phyloP scores from a whole-genome alignment of 1,139 yeast genomes.

The Blastobotrys raffinosifermentans region DNA sequence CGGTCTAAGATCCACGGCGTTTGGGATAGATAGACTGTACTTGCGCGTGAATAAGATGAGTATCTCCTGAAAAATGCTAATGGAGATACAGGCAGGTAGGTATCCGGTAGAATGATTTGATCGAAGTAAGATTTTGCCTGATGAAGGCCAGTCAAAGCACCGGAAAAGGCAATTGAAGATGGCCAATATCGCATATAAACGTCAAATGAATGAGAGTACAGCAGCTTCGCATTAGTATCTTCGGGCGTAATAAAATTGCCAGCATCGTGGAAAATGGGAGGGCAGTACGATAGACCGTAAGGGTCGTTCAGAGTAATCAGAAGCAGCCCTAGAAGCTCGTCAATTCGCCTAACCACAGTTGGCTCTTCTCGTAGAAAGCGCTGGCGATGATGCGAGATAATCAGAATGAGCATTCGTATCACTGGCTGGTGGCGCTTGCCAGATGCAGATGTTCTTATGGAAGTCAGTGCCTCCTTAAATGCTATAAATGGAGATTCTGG shows the following conservation, averaged over 20 bases:
- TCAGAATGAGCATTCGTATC: not conserved
- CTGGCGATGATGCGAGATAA: not conserved
- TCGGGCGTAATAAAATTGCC: not conserved
- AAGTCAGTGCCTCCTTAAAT: too few relatives aligned
- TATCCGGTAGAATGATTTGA: not conserved
- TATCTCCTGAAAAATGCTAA: conserved; percentile 5
- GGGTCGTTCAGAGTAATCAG: too few relatives aligned
- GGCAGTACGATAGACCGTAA: too few relatives aligned
- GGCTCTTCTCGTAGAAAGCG: not conserved
- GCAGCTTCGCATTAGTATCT: not conserved
- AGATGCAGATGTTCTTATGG: too few relatives aligned
- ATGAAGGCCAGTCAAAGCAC: conserved; percentile 4
- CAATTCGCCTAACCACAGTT: not conserved
- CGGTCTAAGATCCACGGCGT: not conserved
- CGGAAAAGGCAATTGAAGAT: conserved; percentile 2
- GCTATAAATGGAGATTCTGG: too few relatives aligned
- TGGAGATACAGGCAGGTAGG: not conserved
- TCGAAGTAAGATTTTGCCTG: conserved; percentile 4
- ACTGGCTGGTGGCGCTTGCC: too few relatives aligned
- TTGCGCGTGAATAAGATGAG: not conserved
- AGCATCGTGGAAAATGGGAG: too few relatives aligned
- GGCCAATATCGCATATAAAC: conserved; percentile 6
- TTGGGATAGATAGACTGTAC: conserved; percentile 1
- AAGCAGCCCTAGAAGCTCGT: too few relatives aligned
- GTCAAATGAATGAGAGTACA: not conserved